Percentiles rank a stretch among this genome's conserved stretches.
phyloP scores from a whole-genome alignment of 805 yeast genomes.

The Wickerhamiella musiphila region DNA sequence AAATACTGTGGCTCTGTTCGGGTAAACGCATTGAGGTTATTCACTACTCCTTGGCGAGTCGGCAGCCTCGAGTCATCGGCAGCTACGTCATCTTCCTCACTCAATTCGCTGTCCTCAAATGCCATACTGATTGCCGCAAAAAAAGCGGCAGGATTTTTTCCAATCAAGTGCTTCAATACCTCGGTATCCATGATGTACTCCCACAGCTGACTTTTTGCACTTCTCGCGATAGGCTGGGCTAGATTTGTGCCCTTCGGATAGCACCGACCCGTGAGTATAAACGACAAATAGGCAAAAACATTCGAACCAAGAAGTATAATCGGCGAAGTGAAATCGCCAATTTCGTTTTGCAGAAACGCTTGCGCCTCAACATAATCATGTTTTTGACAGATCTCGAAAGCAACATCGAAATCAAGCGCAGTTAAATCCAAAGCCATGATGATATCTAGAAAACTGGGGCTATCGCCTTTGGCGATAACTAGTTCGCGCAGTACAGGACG shows the following conservation, averaged over 20 bases:
- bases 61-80: constrained; percentile 9
- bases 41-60: constrained; percentile 61
- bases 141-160: constrained; percentile 23
- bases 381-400: constrained; percentile 42
- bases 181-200: too few species aligned
- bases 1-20: constrained; percentile 19
- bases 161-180: constrained; percentile 1
- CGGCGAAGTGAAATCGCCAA: constrained; percentile 42
- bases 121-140: constrained; percentile 60
- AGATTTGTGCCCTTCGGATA: constrained; percentile 53
- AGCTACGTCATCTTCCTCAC: constrained; percentile 33
- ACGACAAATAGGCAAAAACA: constrained; percentile 45
- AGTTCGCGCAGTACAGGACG: constrained; percentile 47
- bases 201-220: too few species aligned
- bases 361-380: constrained; percentile 43
- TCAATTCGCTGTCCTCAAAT: constrained; percentile 62
- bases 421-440: constrained; percentile 51
- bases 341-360: constrained; percentile 50
- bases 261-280: constrained; percentile 55
- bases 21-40: constrained; percentile 33
- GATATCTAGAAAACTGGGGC: constrained; percentile 44
- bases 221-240: too few species aligned
- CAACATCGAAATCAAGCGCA: constrained; percentile 61
- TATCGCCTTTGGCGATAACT: constrained; percentile 30
- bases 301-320: constrained; percentile 9